phyloP scores from a whole-genome alignment of 208 protist genomes.

The Crithidia sp. region DNA sequence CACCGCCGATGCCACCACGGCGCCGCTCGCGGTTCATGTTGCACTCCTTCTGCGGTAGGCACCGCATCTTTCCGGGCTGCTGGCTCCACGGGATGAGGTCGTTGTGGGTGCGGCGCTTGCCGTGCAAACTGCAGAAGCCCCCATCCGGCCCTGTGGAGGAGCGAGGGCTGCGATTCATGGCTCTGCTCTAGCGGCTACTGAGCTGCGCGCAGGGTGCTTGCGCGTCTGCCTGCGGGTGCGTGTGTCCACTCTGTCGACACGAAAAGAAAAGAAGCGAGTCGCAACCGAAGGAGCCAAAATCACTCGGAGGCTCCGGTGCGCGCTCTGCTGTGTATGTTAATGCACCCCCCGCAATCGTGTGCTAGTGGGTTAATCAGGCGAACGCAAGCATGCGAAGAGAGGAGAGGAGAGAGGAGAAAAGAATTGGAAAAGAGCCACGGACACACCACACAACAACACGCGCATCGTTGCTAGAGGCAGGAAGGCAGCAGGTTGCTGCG shows the following conservation, averaged over 20 bases:
- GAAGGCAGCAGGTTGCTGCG: too few relatives aligned
- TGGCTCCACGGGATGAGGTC: slow-evolving; percentile 75
- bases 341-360: background rate
- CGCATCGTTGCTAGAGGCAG: too few relatives aligned
- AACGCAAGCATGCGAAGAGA: background rate
- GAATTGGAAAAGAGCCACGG: background rate
- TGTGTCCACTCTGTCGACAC: background rate
- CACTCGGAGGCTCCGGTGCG: background rate
- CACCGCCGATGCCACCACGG: slow-evolving; percentile 4
- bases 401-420: background rate
- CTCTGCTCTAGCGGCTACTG: background rate
- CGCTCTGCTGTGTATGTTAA: background rate
- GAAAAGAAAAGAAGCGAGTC: background rate
- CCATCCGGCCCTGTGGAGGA: slow-evolving; percentile 43
- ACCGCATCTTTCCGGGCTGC: slow-evolving; percentile 64
- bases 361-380: background rate
- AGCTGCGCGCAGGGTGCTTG: too few relatives aligned
- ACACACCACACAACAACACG: background rate
- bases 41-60: slow-evolving; percentile 72
- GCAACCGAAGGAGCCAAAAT: slow-evolving; percentile 13
- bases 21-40: slow-evolving; percentile 33
- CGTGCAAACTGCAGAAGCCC: slow-evolving; percentile 77
- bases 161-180: slow-evolving; percentile 29
- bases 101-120: slow-evolving; percentile 45
- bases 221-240: too few relatives aligned